Conservation (phyloP, 768 basidiomycete genomes). For the Boletellus sp. region DNA sequence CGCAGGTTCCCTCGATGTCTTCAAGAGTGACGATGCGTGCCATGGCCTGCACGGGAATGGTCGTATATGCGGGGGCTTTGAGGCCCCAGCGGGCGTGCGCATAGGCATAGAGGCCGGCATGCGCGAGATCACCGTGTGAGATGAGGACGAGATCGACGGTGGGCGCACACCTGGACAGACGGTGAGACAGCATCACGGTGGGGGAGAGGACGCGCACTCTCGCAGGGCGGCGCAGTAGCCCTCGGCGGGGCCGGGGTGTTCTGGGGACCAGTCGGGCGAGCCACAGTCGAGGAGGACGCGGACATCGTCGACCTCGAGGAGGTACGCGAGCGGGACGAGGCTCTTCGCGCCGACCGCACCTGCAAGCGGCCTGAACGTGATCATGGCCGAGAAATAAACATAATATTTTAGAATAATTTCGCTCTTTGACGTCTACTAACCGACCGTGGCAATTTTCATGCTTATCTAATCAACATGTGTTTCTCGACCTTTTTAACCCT, state of each 20-base stretch:
- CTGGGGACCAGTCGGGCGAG: conserved; percentile 80
- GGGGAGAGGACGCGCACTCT: conserved; percentile 48
- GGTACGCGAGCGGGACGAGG: conserved; percentile 69
- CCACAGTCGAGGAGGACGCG: conserved; percentile 94
- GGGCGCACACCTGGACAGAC: conserved; percentile 59
- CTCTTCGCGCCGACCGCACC: conserved; percentile 70
- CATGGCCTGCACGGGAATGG: conserved; percentile 94
- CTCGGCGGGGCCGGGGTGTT: conserved; percentile 32
- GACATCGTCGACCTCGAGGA: conserved; percentile 93
- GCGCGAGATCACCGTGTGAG: conserved; percentile 88
- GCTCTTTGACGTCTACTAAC: conserved; percentile 7
- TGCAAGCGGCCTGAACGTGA: conserved; percentile 90
- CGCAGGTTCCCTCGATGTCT: conserved; percentile 77
- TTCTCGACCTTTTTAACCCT: conserved; percentile 40
- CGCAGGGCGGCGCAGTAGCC: conserved; percentile 64
- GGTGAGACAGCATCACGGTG: conserved; percentile 2
- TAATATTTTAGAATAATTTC: not conserved
- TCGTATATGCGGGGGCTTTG: conserved; percentile 88
- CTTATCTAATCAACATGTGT: conserved; percentile 35
- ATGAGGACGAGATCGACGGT: conserved; percentile 86
- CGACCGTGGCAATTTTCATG: conserved; percentile 22
- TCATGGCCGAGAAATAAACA: conserved; percentile 48
- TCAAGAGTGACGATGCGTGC: conserved; percentile 87
- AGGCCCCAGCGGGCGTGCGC: conserved; percentile 86
- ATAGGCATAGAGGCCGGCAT: conserved; percentile 90